Evolutionary conservation across 352 stramenopile species (phyloP).

Genomic region (Pythium coloratum): DNA sequence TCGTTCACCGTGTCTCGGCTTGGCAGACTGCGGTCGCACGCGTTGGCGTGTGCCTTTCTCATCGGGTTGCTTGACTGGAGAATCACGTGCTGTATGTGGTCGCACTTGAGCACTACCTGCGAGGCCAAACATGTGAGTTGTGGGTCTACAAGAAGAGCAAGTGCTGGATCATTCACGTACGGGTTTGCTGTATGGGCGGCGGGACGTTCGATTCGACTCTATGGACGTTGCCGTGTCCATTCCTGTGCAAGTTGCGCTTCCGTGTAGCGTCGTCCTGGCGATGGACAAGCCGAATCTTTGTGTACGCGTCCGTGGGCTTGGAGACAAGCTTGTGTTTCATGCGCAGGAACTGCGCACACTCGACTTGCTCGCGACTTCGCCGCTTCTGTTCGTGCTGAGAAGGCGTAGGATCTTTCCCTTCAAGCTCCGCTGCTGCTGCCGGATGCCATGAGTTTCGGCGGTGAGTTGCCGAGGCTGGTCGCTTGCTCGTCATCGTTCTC

Average conservation of each 20-base stretch:
- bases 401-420: background rate
- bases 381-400: background rate
- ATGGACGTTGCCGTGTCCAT: conserved; percentile 20
- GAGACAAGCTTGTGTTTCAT: conserved; percentile 45
- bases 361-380: conserved; percentile 25
- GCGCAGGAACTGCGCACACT: conserved; percentile 32
- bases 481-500: background rate
- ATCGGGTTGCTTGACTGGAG: background rate
- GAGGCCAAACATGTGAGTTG: background rate
- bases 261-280: conserved; percentile 34
- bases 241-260: conserved; percentile 49
- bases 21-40: conserved; percentile 49
- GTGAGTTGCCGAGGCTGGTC: background rate
- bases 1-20: conserved; percentile 19
- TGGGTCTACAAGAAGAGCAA: background rate
- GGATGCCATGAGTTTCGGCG: background rate
- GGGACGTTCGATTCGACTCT: background rate
- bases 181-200: background rate
- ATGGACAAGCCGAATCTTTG: conserved; percentile 40
- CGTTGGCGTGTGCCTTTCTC: background rate
- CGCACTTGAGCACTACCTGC: background rate
- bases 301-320: conserved; percentile 58
- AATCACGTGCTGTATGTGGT: background rate
- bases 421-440: background rate
- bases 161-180: background rate